phyloP scores from a whole-genome alignment of 768 basidiomycete genomes.

The Tricholoma terreum region DNA sequence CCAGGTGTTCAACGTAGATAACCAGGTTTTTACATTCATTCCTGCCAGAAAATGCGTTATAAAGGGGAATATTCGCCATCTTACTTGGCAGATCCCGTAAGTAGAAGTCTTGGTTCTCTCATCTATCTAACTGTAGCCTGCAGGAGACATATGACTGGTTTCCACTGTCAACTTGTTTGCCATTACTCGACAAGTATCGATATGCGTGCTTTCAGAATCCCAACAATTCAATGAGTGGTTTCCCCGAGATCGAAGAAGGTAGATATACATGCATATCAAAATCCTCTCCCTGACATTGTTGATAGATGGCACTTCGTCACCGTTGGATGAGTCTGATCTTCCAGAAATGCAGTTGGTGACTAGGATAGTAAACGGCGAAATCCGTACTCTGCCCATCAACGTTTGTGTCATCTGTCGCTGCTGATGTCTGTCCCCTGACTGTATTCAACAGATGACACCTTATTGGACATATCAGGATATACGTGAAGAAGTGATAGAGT shows the following conservation, averaged over 20 bases:
- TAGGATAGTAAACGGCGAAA: slow-evolving; percentile 10
- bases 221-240: slow-evolving; percentile 45
- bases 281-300: background rate
- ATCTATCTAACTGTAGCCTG: background rate
- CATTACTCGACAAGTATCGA: slow-evolving; percentile 61
- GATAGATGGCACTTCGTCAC: slow-evolving; percentile 3
- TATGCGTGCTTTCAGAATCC: slow-evolving; percentile 70
- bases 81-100: slow-evolving; percentile 81
- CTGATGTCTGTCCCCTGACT: background rate
- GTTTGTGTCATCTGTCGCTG: slow-evolving; percentile 10
- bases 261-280: slow-evolving; percentile 1
- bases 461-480: slow-evolving; percentile 10
- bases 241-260: slow-evolving; percentile 22
- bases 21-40: slow-evolving; percentile 88
- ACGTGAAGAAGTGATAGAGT: slow-evolving; percentile 9
- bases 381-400: slow-evolving; percentile 23
- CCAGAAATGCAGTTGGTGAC: slow-evolving; percentile 15
- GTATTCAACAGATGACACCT: slow-evolving; percentile 3
- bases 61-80: slow-evolving; percentile 93
- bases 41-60: slow-evolving; percentile 93
- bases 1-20: background rate
- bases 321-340: slow-evolving; percentile 8
- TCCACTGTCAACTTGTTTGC: slow-evolving; percentile 56
- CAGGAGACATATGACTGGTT: slow-evolving; percentile 82
- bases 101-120: slow-evolving; percentile 13